A percentile compares a stretch with the other conserved stretches of the same genome.
Conservation (phyloP, 1,284 basidiomycete genomes). For the Ceraceosorus guamensis region DNA sequence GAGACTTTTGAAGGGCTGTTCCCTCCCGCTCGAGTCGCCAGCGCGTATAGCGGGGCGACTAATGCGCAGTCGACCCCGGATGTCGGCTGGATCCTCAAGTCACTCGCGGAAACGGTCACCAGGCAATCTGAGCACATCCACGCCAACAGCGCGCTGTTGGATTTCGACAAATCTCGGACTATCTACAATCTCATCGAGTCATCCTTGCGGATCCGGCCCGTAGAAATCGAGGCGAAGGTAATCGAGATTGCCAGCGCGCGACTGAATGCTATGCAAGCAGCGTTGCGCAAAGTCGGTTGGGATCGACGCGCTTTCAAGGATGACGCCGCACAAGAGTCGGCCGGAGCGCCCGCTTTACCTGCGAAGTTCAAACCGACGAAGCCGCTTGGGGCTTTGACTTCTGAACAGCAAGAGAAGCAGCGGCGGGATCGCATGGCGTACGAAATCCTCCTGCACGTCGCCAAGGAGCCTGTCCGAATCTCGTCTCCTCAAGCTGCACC, state of each 20-base stretch:
- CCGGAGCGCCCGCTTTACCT: slow-evolving; percentile 18
- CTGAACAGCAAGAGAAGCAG: slow-evolving; percentile 35
- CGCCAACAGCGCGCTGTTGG: slow-evolving; percentile 25
- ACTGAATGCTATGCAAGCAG: slow-evolving; percentile 29
- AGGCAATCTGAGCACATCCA: slow-evolving; percentile 6
- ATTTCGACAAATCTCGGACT: slow-evolving; percentile 40
- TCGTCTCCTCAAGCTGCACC: not conserved
- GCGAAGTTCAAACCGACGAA: slow-evolving; percentile 15
- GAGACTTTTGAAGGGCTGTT: slow-evolving; percentile 26
- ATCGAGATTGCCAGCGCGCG: slow-evolving; percentile 24
- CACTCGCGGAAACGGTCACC: slow-evolving; percentile 31
- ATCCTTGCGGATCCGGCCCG: slow-evolving; percentile 10
- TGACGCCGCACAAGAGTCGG: slow-evolving; percentile 35
- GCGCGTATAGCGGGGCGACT: slow-evolving; percentile 11
- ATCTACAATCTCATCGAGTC: slow-evolving; percentile 36
- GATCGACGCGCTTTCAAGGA: slow-evolving; percentile 35
- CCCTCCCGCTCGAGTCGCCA: slow-evolving; percentile 13
- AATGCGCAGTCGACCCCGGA: slow-evolving; percentile 29
- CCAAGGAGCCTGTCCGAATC: too few relatives aligned
- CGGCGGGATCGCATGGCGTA: slow-evolving; percentile 28
- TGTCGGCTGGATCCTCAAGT: slow-evolving; percentile 41
- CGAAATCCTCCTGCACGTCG: slow-evolving; percentile 9
- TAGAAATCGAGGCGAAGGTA: slow-evolving; percentile 4
- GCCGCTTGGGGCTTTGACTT: slow-evolving; percentile 22
- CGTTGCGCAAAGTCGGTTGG: slow-evolving; percentile 32